Evolutionary conservation across 495 filamentous ascomycete species (phyloP), one percentile per base, ranked within the genome.

Genomic region (Staphylotrichum tortipilum): DNA sequence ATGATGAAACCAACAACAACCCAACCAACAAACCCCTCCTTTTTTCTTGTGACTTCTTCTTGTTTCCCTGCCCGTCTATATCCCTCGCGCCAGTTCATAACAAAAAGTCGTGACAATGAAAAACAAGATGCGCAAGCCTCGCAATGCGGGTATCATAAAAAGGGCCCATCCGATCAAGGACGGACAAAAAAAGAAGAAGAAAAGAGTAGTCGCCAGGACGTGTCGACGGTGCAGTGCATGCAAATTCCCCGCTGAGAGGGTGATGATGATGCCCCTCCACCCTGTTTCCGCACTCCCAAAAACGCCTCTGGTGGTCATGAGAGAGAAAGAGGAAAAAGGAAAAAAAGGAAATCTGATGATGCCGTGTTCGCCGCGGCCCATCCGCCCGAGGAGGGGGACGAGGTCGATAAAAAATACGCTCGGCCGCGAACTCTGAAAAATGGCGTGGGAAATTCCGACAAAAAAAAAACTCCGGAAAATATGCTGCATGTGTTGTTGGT

Each of bases 141-240:
- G 40, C 45, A 55, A 55, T 55, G 52, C 56, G 36, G 48, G 45
- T 58, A 46, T 58, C 52, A 40, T 58, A 15, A 19, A 28, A 28
- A 43, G 47, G 26, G 6, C 28, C 47, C 47, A 38, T 49, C 14
- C 31, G 31, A 18, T 29, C 34, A 26, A 36, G 26, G n/a, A n/a
- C n/a, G n/a, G n/a, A n/a, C n/a, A n/a, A n/a, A n/a, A n/a, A n/a
- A n/a, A n/a, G n/a, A n/a, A n/a, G n/a, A n/a, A n/a, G n/a, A n/a
- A n/a, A n/a, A n/a, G n/a, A n/a, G n/a, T n/a, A n/a, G 44, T 41
- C 42, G 35, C 50, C 42, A 45, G 44, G 50, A 45, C 42, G 18
- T 41, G 50, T 52, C 42, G 42, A 47, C 47, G 39, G 50, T 24
- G 35, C 41, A 52, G 50, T 24, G 35, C 41, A 52, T 52, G 50